Conservation (phyloP, 139 green algal species). For the Micromonas commoda region DNA sequence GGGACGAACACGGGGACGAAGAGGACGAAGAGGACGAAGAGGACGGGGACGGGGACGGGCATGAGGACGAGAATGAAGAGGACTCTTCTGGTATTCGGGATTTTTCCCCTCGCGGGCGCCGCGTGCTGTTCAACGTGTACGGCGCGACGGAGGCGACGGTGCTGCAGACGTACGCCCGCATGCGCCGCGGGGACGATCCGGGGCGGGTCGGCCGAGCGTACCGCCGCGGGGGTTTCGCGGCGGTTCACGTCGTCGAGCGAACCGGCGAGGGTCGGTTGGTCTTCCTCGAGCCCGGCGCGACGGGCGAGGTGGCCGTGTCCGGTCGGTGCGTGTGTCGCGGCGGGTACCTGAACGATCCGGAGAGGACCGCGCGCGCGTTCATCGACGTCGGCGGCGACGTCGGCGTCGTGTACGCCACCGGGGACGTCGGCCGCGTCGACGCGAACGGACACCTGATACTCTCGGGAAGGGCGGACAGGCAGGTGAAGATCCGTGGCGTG, state of each 20-base stretch:
- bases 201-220: not conserved
- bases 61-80: too few relatives aligned
- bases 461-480: not conserved
- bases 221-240: not conserved
- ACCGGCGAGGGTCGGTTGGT: not conserved
- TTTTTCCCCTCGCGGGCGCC: not conserved
- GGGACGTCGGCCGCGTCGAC: not conserved
- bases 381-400: not conserved
- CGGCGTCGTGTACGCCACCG: not conserved
- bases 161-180: slow-evolving; percentile 17
- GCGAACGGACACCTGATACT: not conserved
- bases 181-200: not conserved
- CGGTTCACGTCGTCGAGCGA: not conserved
- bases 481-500: slow-evolving; percentile 23
- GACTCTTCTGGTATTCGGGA: too few relatives aligned
- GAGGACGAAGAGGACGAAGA: too few relatives aligned
- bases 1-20: too few relatives aligned
- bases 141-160: slow-evolving; percentile 26
- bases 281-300: not conserved
- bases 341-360: not conserved
- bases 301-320: slow-evolving; percentile 16
- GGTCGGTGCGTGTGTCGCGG: not conserved
- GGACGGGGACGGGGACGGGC: too few relatives aligned
- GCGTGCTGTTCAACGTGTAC: slow-evolving; percentile 20
- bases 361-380: not conserved